A percentile compares a stretch with the other conserved stretches of the same genome.
These are phyloP conservation scores for Lactifluus subvellereus DNA, from an alignment of 768 basidiomycete species.

Conservation along the genomic window DNA sequence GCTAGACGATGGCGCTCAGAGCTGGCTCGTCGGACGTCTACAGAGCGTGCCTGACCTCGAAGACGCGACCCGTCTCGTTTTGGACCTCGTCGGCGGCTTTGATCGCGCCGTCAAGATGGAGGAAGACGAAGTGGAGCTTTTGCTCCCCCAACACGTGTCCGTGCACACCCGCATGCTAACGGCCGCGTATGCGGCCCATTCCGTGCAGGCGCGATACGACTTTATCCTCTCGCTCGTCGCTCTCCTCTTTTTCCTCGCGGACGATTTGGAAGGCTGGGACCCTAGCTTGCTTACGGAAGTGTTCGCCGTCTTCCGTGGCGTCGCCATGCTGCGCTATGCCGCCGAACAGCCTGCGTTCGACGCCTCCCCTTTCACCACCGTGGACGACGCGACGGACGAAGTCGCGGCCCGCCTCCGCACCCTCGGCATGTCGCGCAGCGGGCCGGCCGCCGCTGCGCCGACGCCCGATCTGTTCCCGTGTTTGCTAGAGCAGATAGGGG, in stretches of 20 bases:
- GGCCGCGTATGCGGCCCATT: constrained; percentile 54
- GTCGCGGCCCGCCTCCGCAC: constrained; percentile 57
- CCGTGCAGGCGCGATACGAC: constrained; percentile 71
- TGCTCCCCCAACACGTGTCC: constrained; percentile 48
- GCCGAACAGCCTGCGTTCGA: constrained; percentile 52
- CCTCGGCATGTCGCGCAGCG: constrained; percentile 57
- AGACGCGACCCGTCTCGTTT: constrained; percentile 45
- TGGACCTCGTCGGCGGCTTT: constrained; percentile 69
- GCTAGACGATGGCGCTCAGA: constrained; percentile 53
- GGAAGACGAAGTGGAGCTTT: constrained; percentile 59
- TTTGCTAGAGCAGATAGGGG: constrained; percentile 49
- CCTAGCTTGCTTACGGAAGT: constrained; percentile 62
- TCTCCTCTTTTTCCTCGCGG: constrained; percentile 65
- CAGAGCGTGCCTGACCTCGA: constrained; percentile 53
- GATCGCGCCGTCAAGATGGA: constrained; percentile 68
- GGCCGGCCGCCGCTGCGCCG: constrained; percentile 4
- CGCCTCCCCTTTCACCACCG: constrained; percentile 28
- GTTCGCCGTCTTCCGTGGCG: constrained; percentile 73
- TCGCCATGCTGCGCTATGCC: constrained; percentile 63
- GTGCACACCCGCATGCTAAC: constrained; percentile 59
- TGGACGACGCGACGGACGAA: constrained; percentile 43
- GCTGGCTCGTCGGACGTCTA: constrained; percentile 57
- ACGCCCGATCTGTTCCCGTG: constrained; percentile 59
- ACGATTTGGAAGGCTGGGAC: constrained; percentile 59
- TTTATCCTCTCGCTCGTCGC: constrained; percentile 59